Percentiles rank a stretch among this genome's conserved stretches.
These are phyloP conservation scores for Closterium sp. DNA, from an alignment of 139 green algal species.

Conservation along the genomic window DNA sequence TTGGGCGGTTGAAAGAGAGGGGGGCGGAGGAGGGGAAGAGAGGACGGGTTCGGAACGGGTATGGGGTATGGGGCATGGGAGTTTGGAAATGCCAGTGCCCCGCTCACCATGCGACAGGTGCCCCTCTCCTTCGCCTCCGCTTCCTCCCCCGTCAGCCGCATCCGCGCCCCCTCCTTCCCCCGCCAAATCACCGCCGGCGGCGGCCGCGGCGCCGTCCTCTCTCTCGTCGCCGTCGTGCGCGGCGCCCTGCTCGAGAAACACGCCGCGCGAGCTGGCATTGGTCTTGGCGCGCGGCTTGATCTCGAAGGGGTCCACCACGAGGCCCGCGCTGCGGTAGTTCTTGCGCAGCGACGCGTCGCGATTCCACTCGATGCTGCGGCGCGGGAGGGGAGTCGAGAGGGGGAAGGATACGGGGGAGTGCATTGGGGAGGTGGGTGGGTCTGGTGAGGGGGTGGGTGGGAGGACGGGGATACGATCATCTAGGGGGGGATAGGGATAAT, in stretches of 20 bases:
- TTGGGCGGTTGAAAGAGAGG: too few relatives aligned
- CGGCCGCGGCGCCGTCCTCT: neutral
- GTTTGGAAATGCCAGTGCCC: neutral
- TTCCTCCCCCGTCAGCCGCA: neutral
- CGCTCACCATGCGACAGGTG: neutral
- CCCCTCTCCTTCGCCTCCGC: neutral
- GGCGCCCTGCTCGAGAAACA: neutral
- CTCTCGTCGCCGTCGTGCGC: neutral
- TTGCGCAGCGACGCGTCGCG: neutral
- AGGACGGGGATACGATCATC: too few relatives aligned
- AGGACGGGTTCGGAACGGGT: too few relatives aligned
- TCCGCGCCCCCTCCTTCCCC: neutral
- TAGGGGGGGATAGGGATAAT: too few relatives aligned
- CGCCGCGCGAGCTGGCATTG: neutral
- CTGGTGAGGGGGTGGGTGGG: neutral
- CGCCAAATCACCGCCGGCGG: neutral
- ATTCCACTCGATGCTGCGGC: neutral
- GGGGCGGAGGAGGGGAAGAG: too few relatives aligned
- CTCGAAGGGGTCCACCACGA: neutral
- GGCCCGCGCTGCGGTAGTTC: neutral
- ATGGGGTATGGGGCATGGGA: too few relatives aligned
- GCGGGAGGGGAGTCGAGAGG: neutral
- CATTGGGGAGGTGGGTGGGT: neutral
- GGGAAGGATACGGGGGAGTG: neutral
- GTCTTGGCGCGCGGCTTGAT: neutral